Evolutionary conservation across 345 rosid genomes (phyloP), one percentile per base, ranked within the genome.

Genomic region (Lepidium aucheri): DNA sequence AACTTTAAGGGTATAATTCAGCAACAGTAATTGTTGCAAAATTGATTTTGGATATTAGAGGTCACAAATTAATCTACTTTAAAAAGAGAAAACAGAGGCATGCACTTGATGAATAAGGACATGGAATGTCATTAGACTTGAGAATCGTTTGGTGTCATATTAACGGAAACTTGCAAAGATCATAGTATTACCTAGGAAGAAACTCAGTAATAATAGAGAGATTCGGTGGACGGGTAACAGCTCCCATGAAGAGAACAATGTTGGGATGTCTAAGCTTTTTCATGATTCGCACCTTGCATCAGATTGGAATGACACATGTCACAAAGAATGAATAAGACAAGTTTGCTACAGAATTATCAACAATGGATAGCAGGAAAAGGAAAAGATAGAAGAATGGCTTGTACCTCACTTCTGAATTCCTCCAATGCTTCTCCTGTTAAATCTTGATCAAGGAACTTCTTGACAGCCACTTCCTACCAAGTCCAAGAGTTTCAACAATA

Each of bases 161-260:
- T 47, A 6, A 72, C 6, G 12, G 9, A 35, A 44, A 6, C 9
- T n/a, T 60, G 15, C 53, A 51, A 36, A 18, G 63, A 39, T 64
- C 70, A 62, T 77, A 60, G 55, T 54, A 45, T 38, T 75, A 93
- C 98, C 97, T 85, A 51, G 90, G 97, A 77, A 93, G 97, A 81
- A 90, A 93, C 74, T 93, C 98, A 43, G 98, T 86, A 34, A 93
- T 73, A 66, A 93, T 93, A 33, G 98, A 93, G 72, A 93, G 96
- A 81, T 86, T 86, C 13, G 98, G 98, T 46, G 92, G 78, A 63
- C 96, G 93, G 34, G 95, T 90, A 64, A 93, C 85, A 68, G 97
- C 97, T 81, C 98, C 98, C 98, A 93, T 93, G 85, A 90, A 93
- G 76, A 93, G 98, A 80, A 93, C 98, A 52, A 93, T 96, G 77